Evolutionary conservation across 1,139 yeast species (phyloP), one percentile per base, ranked within the genome.

Genomic region (Candida glucosophila): DNA sequence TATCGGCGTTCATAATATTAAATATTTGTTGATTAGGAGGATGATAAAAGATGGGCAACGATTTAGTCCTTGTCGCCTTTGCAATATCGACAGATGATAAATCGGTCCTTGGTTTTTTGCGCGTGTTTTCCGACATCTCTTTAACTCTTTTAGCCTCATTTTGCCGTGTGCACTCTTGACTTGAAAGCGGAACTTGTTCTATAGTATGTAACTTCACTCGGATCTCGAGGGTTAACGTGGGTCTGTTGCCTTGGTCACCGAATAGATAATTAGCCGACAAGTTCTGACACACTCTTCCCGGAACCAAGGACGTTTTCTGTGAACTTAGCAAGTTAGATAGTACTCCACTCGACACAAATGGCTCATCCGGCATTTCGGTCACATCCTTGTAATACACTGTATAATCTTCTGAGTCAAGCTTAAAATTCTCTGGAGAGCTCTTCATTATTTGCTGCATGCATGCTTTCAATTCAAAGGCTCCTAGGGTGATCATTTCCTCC

Each of bases 261-360:
- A 62, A 52, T 49, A 63, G 38, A 29, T 52, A 60, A 29, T 58
- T 58, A 4, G 76, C 79, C 1, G 75, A 67, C 36, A 79, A 63
- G 44, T 74, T 78, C 27, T 77, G 77, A 40, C 86, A 77, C 13
- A 79, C 78, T 33, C 85, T 57, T 1, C 90, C 90, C 0, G 83
- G 78, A 10, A 79, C 60, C 18, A 75, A 47, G 22, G 49, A 48
- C 5, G 50, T 41, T 18, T 53, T 52, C 5, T 52, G 31, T 19
- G 52, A 40, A 12, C 41, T 29, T 7, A 62, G 34, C 20, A 63
- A 44, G 18, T 61, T 57, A 1, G 83, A 73, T 25, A 76, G 58
- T 13, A 74, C 58, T 1, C 90, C 90, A 37, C 73, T 69, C 12
- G 83, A 77, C 6, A 79, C 90, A 44, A 75, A 73, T 2, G 90